Evolutionary conservation across 2,329 filamentous ascomycete species (phyloP), one percentile per base, ranked within the genome.

Genomic region (Aureobasidium musti): DNA sequence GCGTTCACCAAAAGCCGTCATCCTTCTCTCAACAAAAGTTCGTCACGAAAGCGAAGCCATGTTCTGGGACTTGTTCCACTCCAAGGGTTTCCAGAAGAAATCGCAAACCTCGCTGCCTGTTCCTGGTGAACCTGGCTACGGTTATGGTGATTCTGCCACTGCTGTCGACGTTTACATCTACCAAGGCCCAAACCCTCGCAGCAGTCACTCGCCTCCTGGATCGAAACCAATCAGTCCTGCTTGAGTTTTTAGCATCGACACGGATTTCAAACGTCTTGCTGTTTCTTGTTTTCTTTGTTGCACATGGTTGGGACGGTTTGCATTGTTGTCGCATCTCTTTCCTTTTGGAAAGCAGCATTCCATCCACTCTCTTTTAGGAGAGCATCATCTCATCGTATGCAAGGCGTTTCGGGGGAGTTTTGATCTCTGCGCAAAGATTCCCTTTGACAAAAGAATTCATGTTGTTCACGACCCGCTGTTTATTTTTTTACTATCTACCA

Each of bases 11-110:
- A 74, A 79, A 67, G 80, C 82, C 0, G 71, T 84, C 30, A 75
- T 88, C 26, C 76, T 88, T 19, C 79, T 91, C 30, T 86, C 87
- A 1, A 84, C 89, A 77, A 91, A 91, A 75, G 82, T 85, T 67
- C 81, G 89, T 37, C 89, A 91, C 74, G 82, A 85, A 3, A 88
- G 85, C 69, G 89, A 91, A 74, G 79, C 81, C 7, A 77, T 86
- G 2, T 91, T 91, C 76, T 90, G 90, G 73, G 82, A 86, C 5
- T 76, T 89, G 50, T 87, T 88, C 71, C 70, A 67, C 60, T 69
- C 72, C 23, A 74, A 72, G 5, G 74, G 74, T 1, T 69, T 77
- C 33, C 67, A 74, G 39, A 70, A 73, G 54, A 73, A 73, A 45
- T 72, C 73, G 19, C 72, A 68, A 21, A 71, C 72, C 56, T 68